A percentile compares a stretch with the other conserved stretches of the same genome.
Evolutionary conservation across 2,329 filamentous ascomycete species (phyloP).

Genomic region (Botrytis fragariae): DNA sequence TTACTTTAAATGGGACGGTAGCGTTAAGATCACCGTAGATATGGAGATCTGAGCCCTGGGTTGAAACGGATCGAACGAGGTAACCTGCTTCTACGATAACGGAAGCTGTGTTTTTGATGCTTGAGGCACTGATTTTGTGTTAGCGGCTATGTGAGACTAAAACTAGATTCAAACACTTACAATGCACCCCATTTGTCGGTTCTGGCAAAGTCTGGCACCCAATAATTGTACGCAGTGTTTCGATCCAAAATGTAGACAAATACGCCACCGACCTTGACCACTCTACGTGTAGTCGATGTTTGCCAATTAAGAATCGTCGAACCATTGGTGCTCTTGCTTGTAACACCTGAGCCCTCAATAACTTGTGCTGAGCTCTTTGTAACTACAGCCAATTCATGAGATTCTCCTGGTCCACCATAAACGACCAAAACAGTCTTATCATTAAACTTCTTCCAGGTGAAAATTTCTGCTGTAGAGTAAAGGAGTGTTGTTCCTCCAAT

Average conservation of each 20-base stretch:
- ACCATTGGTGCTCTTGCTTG: slow-evolving; percentile 42
- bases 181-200: slow-evolving; percentile 39
- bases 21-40: slow-evolving; percentile 70
- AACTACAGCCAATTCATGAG: slow-evolving; percentile 58
- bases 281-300: slow-evolving; percentile 51
- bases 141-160: background rate
- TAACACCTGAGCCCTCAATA: slow-evolving; percentile 36
- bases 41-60: slow-evolving; percentile 55
- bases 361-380: slow-evolving; percentile 37
- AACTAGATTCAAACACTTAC: slow-evolving; percentile 26
- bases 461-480: slow-evolving; percentile 69
- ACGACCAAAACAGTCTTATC: slow-evolving; percentile 59
- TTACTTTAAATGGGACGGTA: slow-evolving; percentile 65
- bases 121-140: slow-evolving; percentile 30
- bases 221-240: slow-evolving; percentile 66
- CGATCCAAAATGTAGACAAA: slow-evolving; percentile 49
- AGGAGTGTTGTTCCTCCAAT: slow-evolving; percentile 58
- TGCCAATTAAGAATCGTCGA: slow-evolving; percentile 54
- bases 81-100: slow-evolving; percentile 65
- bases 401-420: slow-evolving; percentile 61
- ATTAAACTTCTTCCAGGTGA: slow-evolving; percentile 65
- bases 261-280: slow-evolving; percentile 47
- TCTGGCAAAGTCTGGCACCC: slow-evolving; percentile 56
- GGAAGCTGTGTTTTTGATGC: slow-evolving; percentile 41
- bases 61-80: slow-evolving; percentile 58